Conservation (phyloP, 495 filamentous ascomycete species). For the Aspergillus olivimuriae region DNA sequence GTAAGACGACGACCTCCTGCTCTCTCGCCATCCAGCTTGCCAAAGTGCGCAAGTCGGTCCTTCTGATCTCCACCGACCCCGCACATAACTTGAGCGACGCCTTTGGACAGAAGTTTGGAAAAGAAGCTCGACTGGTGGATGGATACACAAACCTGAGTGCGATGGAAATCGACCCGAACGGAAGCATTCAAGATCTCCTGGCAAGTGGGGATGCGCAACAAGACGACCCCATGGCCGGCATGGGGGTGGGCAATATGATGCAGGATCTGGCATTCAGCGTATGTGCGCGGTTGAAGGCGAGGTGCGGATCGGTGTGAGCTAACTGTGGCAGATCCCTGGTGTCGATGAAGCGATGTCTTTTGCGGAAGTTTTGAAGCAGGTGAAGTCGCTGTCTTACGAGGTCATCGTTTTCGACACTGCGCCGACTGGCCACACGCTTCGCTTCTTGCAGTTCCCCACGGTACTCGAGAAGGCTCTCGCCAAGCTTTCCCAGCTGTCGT, state of each 20-base stretch:
- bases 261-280: constrained; percentile 66
- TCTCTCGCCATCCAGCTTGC: constrained; percentile 97
- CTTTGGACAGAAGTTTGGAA: constrained; percentile 98
- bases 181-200: constrained; percentile 92
- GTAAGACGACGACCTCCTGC: constrained; percentile 98
- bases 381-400: constrained; percentile 98
- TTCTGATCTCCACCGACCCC: constrained; percentile 97
- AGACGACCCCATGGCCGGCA: constrained; percentile 57
- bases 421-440: constrained; percentile 96
- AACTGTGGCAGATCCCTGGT: constrained; percentile 71
- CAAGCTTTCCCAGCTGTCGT: constrained; percentile 89
- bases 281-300: constrained; percentile 22
- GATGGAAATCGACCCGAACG: constrained; percentile 99
- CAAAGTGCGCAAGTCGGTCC: constrained; percentile 87
- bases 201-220: constrained; percentile 70
- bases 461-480: constrained; percentile 97
- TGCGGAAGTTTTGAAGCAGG: constrained; percentile 96
- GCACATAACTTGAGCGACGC: constrained; percentile 98
- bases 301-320: constrained; percentile 11
- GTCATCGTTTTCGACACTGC: constrained; percentile 99
- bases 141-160: constrained; percentile 92
- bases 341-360: constrained; percentile 99
- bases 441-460: constrained; percentile 97
- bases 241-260: constrained; percentile 69
- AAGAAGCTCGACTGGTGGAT: constrained; percentile 88